Conservation (phyloP, 768 basidiomycete genomes). For the Termitomyces sp. region DNA sequence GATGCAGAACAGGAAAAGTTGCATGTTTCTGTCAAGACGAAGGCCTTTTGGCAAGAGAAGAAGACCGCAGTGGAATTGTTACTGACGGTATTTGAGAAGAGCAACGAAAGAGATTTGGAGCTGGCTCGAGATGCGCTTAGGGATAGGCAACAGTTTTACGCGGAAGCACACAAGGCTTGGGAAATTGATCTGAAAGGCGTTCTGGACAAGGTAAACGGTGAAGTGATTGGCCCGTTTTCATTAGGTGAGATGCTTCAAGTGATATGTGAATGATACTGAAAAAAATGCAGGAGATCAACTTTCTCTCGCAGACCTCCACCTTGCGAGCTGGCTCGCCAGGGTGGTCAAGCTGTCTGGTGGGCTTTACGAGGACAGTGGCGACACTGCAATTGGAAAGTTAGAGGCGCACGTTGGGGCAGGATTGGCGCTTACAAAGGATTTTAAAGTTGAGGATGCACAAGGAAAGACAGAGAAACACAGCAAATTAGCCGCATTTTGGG, state of each 20-base stretch:
- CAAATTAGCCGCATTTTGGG: constrained; percentile 74
- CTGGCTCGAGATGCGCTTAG: constrained; percentile 35
- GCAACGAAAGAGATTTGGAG: constrained; percentile 33
- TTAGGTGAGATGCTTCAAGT: constrained; percentile 44
- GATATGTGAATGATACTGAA: constrained; percentile 36
- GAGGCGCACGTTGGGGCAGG: constrained; percentile 48
- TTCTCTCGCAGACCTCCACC: constrained; percentile 77
- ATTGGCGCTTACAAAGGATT: constrained; percentile 41
- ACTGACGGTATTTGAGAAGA: constrained; percentile 42
- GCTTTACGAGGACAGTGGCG: constrained; percentile 43
- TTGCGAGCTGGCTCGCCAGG: constrained; percentile 71
- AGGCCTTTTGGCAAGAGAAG: constrained; percentile 58
- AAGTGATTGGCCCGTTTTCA: constrained; percentile 59
- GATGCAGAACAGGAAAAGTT: constrained; percentile 47
- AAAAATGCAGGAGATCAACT: constrained; percentile 66
- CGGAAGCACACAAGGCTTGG: constrained; percentile 50
- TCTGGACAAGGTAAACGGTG: constrained; percentile 45
- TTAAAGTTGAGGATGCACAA: constrained; percentile 25
- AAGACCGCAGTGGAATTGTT: constrained; percentile 39
- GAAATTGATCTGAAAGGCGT: constrained; percentile 41
- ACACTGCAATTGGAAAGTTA: constrained; percentile 44
- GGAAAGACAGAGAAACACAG: constrained; percentile 21
- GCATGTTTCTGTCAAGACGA: constrained; percentile 59
- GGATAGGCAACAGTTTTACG: constrained; percentile 48
- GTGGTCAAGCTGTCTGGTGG: constrained; percentile 59